Conservation (phyloP, 768 basidiomycete genomes). For the Phylloporus arenicola region DNA sequence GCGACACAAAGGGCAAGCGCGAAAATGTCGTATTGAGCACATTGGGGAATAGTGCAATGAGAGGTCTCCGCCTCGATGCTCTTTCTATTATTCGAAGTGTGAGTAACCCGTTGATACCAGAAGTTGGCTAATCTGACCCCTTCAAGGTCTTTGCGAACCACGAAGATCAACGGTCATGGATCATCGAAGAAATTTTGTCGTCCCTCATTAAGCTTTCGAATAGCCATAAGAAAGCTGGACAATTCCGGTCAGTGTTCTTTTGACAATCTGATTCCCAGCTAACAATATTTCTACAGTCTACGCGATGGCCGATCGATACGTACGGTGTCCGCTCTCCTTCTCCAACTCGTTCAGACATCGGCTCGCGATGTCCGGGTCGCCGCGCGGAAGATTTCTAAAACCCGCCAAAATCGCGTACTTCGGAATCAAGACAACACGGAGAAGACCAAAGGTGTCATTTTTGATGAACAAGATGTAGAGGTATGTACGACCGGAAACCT, state of each 20-base stretch:
- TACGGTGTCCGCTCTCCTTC: slow-evolving; percentile 85
- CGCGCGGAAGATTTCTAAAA: slow-evolving; percentile 55
- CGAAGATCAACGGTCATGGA: slow-evolving; percentile 89
- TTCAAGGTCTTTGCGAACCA: slow-evolving; percentile 85
- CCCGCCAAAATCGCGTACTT: slow-evolving; percentile 57
- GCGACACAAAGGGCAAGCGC: slow-evolving; percentile 53
- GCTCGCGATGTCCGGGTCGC: slow-evolving; percentile 80
- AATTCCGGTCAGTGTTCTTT: slow-evolving; percentile 61
- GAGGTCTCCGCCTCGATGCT: slow-evolving; percentile 75
- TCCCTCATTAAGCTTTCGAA: slow-evolving; percentile 88
- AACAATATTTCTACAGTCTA: slow-evolving; percentile 45
- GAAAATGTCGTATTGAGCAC: slow-evolving; percentile 53
- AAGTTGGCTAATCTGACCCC: slow-evolving; percentile 1
- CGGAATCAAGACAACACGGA: slow-evolving; percentile 61
- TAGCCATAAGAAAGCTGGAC: slow-evolving; percentile 83
- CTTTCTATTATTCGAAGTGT: slow-evolving; percentile 82
- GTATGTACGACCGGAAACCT: slow-evolving; percentile 27
- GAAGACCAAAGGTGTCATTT: slow-evolving; percentile 44
- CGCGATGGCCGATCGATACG: slow-evolving; percentile 89
- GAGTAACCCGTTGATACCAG: slow-evolving; percentile 25
- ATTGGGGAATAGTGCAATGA: slow-evolving; percentile 74
- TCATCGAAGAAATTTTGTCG: slow-evolving; percentile 93
- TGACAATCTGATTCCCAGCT: neutral
- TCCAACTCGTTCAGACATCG: slow-evolving; percentile 96
- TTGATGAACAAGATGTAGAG: slow-evolving; percentile 67